Percentiles rank a stretch among this genome's conserved stretches.
Conservation (phyloP, 1,139 yeast genomes). For the Suhomyces atakaporum region DNA sequence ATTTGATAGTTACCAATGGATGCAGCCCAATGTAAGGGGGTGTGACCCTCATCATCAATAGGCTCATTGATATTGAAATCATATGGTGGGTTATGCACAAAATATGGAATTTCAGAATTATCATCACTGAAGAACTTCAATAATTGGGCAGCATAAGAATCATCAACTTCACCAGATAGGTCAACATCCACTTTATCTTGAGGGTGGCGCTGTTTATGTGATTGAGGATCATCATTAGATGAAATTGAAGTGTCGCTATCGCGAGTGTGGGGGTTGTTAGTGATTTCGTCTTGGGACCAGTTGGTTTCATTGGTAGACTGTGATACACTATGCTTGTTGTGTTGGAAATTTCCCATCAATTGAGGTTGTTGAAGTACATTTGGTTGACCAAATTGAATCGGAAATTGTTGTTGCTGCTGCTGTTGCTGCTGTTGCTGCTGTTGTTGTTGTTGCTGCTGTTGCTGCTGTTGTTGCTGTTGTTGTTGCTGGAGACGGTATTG, state of each 20-base stretch:
- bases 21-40: conserved; percentile 96
- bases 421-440: conserved; percentile 22
- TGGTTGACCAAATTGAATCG: conserved; percentile 11
- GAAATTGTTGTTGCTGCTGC: conserved; percentile 24
- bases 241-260: conserved; percentile 49
- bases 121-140: conserved; percentile 71
- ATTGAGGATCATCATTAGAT: conserved; percentile 33
- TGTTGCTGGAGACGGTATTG: conserved; percentile 25
- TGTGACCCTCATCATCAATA: conserved; percentile 94
- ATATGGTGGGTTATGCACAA: conserved; percentile 70
- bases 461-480: conserved; percentile 20
- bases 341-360: conserved; percentile 32
- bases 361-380: conserved; percentile 17
- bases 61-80: conserved; percentile 83
- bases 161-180: conserved; percentile 22
- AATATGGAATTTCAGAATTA: conserved; percentile 70
- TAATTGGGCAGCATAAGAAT: conserved; percentile 56
- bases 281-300: conserved; percentile 48
- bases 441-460: conserved; percentile 24
- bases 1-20: conserved; percentile 82
- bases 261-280: conserved; percentile 19
- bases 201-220: conserved; percentile 7
- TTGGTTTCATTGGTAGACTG: conserved; percentile 49
- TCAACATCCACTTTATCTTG: conserved; percentile 8
- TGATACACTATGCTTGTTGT: conserved; percentile 36